Base-by-base conservation (phyloP, 805 yeast genomes). In the Cyberlindnera japonica region DNA sequence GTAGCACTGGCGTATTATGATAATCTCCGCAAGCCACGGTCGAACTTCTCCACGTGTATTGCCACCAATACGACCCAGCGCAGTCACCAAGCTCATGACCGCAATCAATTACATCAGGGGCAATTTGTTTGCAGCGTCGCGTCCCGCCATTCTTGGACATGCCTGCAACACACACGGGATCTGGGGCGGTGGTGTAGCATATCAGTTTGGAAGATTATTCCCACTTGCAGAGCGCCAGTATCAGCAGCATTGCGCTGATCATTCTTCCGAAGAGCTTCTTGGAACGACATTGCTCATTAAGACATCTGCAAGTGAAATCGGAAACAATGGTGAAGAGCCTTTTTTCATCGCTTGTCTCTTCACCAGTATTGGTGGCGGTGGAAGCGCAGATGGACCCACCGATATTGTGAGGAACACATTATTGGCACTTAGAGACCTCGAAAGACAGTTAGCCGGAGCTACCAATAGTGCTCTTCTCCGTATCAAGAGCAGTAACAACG, bases 121-220 rank as follows among this genome's bases (percentile, higher is more conserved):
- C 0, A 84, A 83, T 50, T 55, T 83, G 8, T 79, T 83, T 47
- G 48, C 58, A 9, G 33, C 57, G 0, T 48, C 59, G 0, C 43
- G 50, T 5, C 68, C 72, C 1, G 55, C 79, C 0, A 64, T 83
- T 3, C 57, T 86, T 5, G 83, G 83, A 1, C 95, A 87, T 57
- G 79, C 95, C 0, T 87, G 95, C 54, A 87, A 87, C 56, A 79
- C 88, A 27, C 66, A 69, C 19, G 95, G 95, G 0, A 54, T 68
- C 2, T 87, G 95, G 95, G 93, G 93, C 4, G 91, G 86, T 3
- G 96, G 95, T 0, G 74, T 87, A 3, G 95, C 95, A 0, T 67
- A 67, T 4, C 73, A 63, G 19, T 76, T 87, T 53, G 73, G 69
- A 18, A 39, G 50, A 14, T 59, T 64, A 33, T 86, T 71, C 57